Evolutionary conservation across 441 rosid genomes (phyloP).

Genomic region (Viola pubescens): DNA sequence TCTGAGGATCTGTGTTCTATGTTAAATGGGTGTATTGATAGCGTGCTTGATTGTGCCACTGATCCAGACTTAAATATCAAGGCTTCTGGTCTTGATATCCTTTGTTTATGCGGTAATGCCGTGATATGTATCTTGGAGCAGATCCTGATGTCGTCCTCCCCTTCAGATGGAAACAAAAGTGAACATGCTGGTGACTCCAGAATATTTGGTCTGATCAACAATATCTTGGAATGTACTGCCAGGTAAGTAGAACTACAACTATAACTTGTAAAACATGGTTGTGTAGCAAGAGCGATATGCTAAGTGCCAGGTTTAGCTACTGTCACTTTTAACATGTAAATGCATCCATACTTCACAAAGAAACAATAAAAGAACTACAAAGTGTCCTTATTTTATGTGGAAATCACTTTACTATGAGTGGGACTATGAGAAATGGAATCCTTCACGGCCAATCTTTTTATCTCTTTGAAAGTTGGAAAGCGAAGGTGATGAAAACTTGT

Average conservation of each 20-base stretch:
- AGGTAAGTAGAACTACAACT: slow-evolving; percentile 27
- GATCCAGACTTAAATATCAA: slow-evolving; percentile 18
- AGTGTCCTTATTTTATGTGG: no score
- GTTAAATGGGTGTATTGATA: slow-evolving; percentile 25
- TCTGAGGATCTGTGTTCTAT: slow-evolving; percentile 24
- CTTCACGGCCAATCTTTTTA: no score
- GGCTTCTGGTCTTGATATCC: slow-evolving; percentile 18
- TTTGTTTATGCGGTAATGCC: slow-evolving; percentile 31
- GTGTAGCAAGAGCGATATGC: neutral
- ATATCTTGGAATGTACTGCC: slow-evolving; percentile 28
- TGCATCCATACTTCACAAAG: no score
- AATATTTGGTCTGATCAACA: slow-evolving; percentile 4
- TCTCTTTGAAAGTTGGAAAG: no score
- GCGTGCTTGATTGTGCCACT: slow-evolving; percentile 16
- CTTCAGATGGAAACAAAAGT: slow-evolving; percentile 13
- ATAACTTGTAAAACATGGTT: slow-evolving; percentile 4
- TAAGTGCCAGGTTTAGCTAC: no score
- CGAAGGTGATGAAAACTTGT: no score
- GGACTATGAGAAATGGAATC: no score
- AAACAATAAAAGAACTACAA: no score
- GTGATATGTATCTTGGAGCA: slow-evolving; percentile 29
- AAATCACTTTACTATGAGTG: no score
- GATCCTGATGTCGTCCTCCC: slow-evolving; percentile 17
- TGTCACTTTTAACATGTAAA: no score
- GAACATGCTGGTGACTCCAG: slow-evolving; percentile 11